A percentile compares a stretch with the other conserved stretches of the same genome.
phyloP scores from a whole-genome alignment of 176 grass and related monocot species.

The Phragmites australis region DNA sequence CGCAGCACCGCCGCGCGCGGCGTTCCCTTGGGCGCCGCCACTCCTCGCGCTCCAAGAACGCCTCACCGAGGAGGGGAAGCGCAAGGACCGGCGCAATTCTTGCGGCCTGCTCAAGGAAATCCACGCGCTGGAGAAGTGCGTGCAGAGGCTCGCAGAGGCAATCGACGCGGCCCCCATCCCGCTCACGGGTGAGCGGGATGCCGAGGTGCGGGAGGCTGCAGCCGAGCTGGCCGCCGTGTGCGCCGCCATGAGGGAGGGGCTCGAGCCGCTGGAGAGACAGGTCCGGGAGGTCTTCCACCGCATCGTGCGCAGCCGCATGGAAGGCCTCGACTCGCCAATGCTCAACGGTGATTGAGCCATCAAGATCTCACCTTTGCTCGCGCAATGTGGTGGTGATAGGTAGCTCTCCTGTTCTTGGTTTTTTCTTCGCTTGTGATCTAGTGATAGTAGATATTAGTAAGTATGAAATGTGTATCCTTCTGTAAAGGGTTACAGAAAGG shows the following conservation, averaged over 20 bases:
- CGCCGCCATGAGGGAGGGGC: constrained; percentile 54
- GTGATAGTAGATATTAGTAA: constrained; percentile 22
- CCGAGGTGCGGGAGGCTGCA: constrained; percentile 47
- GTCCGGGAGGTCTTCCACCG: constrained; percentile 92
- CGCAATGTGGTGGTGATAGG: constrained; percentile 22
- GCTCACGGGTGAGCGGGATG: constrained; percentile 49
- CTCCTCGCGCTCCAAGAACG: constrained; percentile 74
- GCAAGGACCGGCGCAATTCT: constrained; percentile 84
- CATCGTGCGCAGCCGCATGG: constrained; percentile 87
- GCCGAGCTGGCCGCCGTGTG: constrained; percentile 61
- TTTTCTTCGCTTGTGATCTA: constrained; percentile 34
- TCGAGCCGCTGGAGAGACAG: constrained; percentile 72
- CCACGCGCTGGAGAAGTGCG: constrained; percentile 62
- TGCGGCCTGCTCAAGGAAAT: constrained; percentile 82
- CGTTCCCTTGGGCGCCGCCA: constrained; percentile 67
- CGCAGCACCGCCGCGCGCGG: constrained; percentile 48
- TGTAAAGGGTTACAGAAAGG: constrained; percentile 47
- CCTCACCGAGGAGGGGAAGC: constrained; percentile 76
- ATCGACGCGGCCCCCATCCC: constrained; percentile 49
- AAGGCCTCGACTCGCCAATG: constrained; percentile 67
- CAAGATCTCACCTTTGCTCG: constrained; percentile 13
- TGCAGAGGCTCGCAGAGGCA: constrained; percentile 61
- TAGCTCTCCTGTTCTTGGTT: constrained; percentile 36
- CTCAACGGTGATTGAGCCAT: constrained; percentile 47
- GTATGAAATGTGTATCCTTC: constrained; percentile 53